Conservation (phyloP, 805 yeast species). For the Pichia californica region DNA sequence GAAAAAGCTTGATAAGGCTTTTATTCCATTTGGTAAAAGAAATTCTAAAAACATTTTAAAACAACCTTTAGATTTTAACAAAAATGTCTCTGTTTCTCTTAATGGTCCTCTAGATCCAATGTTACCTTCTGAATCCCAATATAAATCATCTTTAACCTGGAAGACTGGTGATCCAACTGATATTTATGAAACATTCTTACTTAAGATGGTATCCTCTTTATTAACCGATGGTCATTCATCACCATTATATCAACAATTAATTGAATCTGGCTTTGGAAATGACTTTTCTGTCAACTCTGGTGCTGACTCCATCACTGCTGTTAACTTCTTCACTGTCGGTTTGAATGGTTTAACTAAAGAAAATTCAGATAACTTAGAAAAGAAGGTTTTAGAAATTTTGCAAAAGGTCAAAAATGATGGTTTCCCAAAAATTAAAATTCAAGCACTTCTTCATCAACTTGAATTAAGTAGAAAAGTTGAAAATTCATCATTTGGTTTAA, state of each 20-base stretch:
- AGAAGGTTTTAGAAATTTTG: slow-evolving; percentile 42
- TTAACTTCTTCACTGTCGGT: slow-evolving; percentile 77
- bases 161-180: slow-evolving; percentile 67
- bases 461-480: slow-evolving; percentile 82
- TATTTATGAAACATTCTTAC: slow-evolving; percentile 60
- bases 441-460: slow-evolving; percentile 82
- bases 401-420: slow-evolving; percentile 36
- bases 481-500: slow-evolving; percentile 84
- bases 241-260: slow-evolving; percentile 77
- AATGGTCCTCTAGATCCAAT: slow-evolving; percentile 82
- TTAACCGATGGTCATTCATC: slow-evolving; percentile 90
- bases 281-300: slow-evolving; percentile 89
- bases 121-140: slow-evolving; percentile 59
- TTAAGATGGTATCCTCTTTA: slow-evolving; percentile 64
- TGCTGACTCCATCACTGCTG: slow-evolving; percentile 71
- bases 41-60: slow-evolving; percentile 26
- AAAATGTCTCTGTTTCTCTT: slow-evolving; percentile 31
- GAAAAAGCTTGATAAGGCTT: slow-evolving; percentile 45
- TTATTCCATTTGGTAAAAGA: slow-evolving; percentile 49
- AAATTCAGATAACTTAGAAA: slow-evolving; percentile 41
- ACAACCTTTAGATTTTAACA: slow-evolving; percentile 41
- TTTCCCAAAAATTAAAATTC: slow-evolving; percentile 56
- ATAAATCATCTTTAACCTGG: slow-evolving; percentile 86
- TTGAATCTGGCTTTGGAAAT: slow-evolving; percentile 78
- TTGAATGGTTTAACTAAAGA: slow-evolving; percentile 61